Conservation (phyloP, 2,329 filamentous ascomycete genomes). For the Zymoseptoria brevis region DNA sequence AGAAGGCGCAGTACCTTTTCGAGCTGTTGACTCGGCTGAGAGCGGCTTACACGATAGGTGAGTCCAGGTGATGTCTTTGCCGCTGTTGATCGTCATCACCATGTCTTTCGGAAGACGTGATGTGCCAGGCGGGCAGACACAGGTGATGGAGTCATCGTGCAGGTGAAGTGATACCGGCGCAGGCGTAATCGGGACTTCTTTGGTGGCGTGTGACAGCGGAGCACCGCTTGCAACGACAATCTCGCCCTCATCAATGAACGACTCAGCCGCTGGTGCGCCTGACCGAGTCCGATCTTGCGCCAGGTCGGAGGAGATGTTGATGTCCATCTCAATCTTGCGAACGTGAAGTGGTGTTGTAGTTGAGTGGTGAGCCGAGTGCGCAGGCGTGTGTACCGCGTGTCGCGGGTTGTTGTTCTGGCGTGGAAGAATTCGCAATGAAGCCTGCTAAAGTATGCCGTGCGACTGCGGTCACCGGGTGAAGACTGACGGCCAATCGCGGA, state of each 20-base stretch:
- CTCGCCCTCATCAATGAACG: not conserved
- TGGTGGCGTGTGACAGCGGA: not conserved
- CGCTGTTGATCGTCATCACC: not conserved
- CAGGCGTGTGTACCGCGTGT: not conserved
- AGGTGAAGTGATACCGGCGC: not conserved
- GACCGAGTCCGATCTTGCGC: not conserved
- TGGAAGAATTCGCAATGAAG: not conserved
- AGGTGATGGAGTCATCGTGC: constrained; percentile 9
- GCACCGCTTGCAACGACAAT: not conserved
- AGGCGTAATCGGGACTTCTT: not conserved
- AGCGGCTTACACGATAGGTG: constrained; percentile 12
- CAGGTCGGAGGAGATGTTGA: not conserved
- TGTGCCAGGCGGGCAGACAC: constrained; percentile 8
- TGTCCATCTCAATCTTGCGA: not conserved
- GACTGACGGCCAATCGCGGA: not conserved
- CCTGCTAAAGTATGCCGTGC: not conserved
- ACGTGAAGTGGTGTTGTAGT: not conserved
- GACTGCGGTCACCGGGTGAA: not conserved
- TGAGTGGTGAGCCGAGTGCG: not conserved
- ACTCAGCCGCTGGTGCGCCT: not conserved
- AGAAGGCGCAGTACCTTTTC: not conserved
- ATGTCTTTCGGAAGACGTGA: constrained; percentile 6
- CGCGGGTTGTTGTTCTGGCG: not conserved
- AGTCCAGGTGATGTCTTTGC: constrained; percentile 6
- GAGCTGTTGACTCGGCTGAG: not conserved